Evolutionary conservation across 2,329 filamentous ascomycete genomes (phyloP).

Genomic region (Penicillium hordei): DNA sequence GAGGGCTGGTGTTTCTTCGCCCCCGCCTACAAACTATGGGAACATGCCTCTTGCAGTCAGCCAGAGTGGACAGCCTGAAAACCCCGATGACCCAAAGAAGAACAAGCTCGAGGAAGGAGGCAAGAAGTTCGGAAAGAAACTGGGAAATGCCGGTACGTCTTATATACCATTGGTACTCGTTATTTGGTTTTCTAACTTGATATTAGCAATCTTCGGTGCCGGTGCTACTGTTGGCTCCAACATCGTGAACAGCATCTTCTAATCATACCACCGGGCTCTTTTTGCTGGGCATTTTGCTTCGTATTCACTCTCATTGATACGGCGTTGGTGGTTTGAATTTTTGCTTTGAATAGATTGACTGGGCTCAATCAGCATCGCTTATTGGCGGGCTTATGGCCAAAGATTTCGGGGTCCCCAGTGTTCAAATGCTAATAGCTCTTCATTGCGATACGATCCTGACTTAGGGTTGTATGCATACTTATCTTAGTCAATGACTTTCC

Average conservation of each 20-base stretch:
- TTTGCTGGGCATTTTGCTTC: not conserved
- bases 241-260: constrained; percentile 89
- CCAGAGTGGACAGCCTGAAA: constrained; percentile 51
- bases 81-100: constrained; percentile 44
- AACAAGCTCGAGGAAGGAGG: constrained; percentile 72
- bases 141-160: constrained; percentile 64
- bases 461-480: not conserved
- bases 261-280: constrained; percentile 37
- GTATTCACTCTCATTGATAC: constrained; percentile 26
- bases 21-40: constrained; percentile 46
- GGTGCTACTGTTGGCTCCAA: constrained; percentile 88
- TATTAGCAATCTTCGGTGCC: constrained; percentile 80
- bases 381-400: not conserved
- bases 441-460: not conserved
- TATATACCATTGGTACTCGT: not conserved
- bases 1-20: constrained; percentile 47
- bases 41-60: constrained; percentile 76
- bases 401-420: no score
- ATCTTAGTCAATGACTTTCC: no score
- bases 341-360: constrained; percentile 8
- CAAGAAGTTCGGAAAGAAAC: constrained; percentile 96
- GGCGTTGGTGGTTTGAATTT: constrained; percentile 36
- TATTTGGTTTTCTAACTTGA: constrained; percentile 20
- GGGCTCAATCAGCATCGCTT: not conserved
- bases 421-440: not conserved